Evolutionary conservation across 257 asterid genomes (phyloP).

Genomic region (Ballota nigra): DNA sequence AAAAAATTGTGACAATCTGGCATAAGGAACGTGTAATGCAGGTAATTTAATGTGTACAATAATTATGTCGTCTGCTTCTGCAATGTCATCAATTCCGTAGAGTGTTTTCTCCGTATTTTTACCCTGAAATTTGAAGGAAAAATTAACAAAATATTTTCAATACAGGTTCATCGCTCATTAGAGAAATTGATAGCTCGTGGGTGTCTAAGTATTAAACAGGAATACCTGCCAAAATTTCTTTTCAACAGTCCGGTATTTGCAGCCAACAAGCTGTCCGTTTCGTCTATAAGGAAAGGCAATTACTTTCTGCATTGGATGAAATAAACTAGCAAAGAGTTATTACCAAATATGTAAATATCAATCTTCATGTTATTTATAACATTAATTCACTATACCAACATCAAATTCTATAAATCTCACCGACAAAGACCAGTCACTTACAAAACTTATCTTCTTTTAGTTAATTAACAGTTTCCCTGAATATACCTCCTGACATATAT

Average conservation of each 20-base stretch:
- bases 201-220: background rate
- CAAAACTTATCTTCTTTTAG: background rate
- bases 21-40: conserved; percentile 5
- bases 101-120: conserved; percentile 54
- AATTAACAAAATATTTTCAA: background rate
- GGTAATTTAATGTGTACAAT: conserved; percentile 39
- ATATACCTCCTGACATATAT: background rate
- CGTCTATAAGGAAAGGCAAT: conserved; percentile 71
- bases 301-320: conserved; percentile 46
- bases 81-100: conserved; percentile 74
- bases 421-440: background rate
- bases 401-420: background rate
- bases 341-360: background rate
- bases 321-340: conserved; percentile 6
- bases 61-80: conserved; percentile 62
- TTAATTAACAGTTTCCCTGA: background rate
- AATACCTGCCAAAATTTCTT: conserved; percentile 83
- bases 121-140: conserved; percentile 37
- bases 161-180: background rate
- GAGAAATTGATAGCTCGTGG: background rate
- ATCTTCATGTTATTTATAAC: background rate
- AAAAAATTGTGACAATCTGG: conserved; percentile 9
- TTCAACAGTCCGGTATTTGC: conserved; percentile 65
- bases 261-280: conserved; percentile 60
- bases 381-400: background rate